Evolutionary conservation across 345 rosid genomes (phyloP).

Genomic region (Syzygium jambos): DNA sequence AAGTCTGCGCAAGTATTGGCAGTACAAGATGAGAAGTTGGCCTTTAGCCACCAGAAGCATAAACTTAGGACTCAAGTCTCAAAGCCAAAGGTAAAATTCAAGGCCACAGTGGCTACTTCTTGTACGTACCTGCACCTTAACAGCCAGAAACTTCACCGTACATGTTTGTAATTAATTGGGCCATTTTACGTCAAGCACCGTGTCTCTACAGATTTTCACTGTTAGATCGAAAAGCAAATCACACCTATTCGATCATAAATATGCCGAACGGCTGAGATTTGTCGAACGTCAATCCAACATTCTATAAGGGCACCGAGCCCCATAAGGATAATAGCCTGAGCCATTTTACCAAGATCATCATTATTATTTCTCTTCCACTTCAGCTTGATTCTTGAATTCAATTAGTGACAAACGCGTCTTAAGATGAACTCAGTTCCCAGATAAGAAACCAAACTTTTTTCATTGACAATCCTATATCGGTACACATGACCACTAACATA

Average conservation of each 20-base stretch:
- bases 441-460: background rate
- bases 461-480: background rate
- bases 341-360: background rate
- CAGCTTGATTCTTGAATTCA: background rate
- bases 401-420: background rate
- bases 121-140: no score
- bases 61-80: conserved; percentile 39
- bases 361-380: background rate
- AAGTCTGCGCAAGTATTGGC: conserved; percentile 40
- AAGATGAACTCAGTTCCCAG: background rate
- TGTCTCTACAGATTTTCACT: no score
- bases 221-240: no score
- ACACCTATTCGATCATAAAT: no score
- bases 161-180: no score
- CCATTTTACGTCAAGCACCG: no score
- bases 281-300: no score
- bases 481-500: background rate
- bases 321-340: no score
- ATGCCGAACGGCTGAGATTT: no score
- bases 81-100: conserved; percentile 40
- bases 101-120: conserved; percentile 4
- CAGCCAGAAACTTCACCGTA: no score
- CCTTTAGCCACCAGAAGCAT: conserved; percentile 17
- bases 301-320: no score
- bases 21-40: conserved; percentile 22